Evolutionary conservation across 1,139 yeast genomes (phyloP).

Genomic region (Suhomyces panamericanus): DNA sequence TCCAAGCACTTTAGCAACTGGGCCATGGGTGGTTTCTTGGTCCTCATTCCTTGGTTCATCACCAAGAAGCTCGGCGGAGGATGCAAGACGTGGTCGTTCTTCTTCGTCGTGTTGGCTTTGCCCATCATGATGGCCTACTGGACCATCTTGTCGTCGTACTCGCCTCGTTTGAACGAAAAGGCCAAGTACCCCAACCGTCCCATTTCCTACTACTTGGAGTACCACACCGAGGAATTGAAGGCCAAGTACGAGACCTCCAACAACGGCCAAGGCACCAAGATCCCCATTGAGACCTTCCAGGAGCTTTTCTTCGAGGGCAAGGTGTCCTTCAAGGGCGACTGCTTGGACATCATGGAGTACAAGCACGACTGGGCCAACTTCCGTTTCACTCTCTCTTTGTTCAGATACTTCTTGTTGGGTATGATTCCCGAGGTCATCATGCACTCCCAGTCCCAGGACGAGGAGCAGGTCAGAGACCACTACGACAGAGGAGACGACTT

Average conservation of each 20-base stretch:
- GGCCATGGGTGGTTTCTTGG: conserved; percentile 51
- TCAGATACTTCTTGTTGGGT: conserved; percentile 79
- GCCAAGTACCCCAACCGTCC: conserved; percentile 76
- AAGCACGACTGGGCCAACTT: conserved; percentile 92
- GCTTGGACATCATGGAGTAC: conserved; percentile 77
- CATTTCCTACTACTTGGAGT: conserved; percentile 75
- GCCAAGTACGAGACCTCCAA: conserved; percentile 59
- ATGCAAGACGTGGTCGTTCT: conserved; percentile 60
- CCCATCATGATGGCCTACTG: conserved; percentile 83
- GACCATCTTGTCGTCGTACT: conserved; percentile 73
- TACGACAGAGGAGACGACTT: conserved; percentile 97
- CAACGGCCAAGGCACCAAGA: conserved; percentile 65
- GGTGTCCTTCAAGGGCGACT: conserved; percentile 87
- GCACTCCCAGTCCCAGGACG: conserved; percentile 93
- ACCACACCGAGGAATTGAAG: conserved; percentile 73
- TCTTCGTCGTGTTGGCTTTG: conserved; percentile 52
- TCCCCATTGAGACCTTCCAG: conserved; percentile 92
- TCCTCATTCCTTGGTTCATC: conserved; percentile 65
- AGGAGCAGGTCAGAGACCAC: conserved; percentile 94
- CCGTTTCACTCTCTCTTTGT: conserved; percentile 74
- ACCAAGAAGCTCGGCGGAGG: conserved; percentile 75
- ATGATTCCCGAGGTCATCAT: conserved; percentile 91
- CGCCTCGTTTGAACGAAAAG: conserved; percentile 82
- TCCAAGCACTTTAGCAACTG: conserved; percentile 71
- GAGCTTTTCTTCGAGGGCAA: conserved; percentile 82